These are phyloP conservation scores for Dactylellina parvicollis DNA, from an alignment of 2,329 filamentous ascomycete genomes.

Conservation along the genomic window DNA sequence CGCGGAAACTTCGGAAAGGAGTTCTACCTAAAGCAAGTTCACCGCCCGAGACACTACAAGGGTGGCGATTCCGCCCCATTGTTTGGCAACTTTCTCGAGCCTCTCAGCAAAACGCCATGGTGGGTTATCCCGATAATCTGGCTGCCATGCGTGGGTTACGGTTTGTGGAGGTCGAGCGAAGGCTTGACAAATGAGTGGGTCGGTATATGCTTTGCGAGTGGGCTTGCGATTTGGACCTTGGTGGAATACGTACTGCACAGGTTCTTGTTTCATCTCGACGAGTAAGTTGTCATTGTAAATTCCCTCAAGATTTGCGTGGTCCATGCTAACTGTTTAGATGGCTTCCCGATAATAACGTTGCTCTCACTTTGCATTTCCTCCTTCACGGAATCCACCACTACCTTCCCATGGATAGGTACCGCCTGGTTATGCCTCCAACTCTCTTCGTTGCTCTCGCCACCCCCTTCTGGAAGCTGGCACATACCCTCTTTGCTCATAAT, in stretches of 20 bases:
- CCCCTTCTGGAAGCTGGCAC: constrained; percentile 93
- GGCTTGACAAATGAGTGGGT: constrained; percentile 66
- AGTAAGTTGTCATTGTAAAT: constrained; percentile 68
- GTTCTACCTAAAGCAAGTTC: constrained; percentile 97
- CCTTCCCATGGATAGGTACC: constrained; percentile 94
- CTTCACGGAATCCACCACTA: constrained; percentile 98
- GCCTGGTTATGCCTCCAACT: constrained; percentile 94
- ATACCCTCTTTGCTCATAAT: constrained; percentile 80
- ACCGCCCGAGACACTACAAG: constrained; percentile 93
- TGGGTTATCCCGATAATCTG: constrained; percentile 86
- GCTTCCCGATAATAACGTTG: constrained; percentile 90
- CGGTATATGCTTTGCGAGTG: constrained; percentile 71
- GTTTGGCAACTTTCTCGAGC: constrained; percentile 98
- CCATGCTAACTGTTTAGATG: constrained; percentile 67
- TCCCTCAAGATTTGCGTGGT: not conserved
- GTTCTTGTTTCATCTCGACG: constrained; percentile 91
- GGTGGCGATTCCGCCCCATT: constrained; percentile 90
- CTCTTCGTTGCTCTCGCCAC: constrained; percentile 83
- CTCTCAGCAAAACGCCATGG: constrained; percentile 94
- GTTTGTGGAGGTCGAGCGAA: constrained; percentile 71
- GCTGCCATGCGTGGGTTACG: constrained; percentile 82
- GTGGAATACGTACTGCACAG: constrained; percentile 90
- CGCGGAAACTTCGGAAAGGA: constrained; percentile 86
- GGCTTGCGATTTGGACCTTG: constrained; percentile 84
- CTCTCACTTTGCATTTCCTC: constrained; percentile 86